Conservation (phyloP, 2,329 filamentous ascomycete species). For the Chaetomiaceae sp. region DNA sequence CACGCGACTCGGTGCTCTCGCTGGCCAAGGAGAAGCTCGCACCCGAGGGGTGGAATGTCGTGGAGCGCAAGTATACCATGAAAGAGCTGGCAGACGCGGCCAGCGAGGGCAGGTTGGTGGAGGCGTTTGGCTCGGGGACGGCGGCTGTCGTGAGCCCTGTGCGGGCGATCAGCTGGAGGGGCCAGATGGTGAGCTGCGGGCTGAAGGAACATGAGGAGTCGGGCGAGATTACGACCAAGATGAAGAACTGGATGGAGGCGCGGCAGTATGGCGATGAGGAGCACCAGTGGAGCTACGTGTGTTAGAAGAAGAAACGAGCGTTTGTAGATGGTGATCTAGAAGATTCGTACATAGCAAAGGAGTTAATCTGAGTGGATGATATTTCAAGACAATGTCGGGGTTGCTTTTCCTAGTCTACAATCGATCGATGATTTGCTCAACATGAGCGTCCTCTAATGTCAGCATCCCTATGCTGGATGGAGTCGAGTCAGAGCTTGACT, state of each 20-base stretch:
- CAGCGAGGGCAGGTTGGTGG: constrained; percentile 77
- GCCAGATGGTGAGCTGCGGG: constrained; percentile 75
- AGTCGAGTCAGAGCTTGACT: not conserved
- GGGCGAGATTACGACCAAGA: constrained; percentile 74
- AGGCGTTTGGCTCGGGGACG: constrained; percentile 91
- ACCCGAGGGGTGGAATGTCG: constrained; percentile 82
- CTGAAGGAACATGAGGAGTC: constrained; percentile 78
- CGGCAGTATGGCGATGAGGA: constrained; percentile 94
- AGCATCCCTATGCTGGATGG: not conserved
- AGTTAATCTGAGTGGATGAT: not conserved
- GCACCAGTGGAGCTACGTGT: constrained; percentile 79
- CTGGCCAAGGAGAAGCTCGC: constrained; percentile 79
- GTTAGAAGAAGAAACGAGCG: constrained; percentile 30
- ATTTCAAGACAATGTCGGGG: not conserved
- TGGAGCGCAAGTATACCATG: constrained; percentile 92
- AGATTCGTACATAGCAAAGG: constrained; percentile 13
- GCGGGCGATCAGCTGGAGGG: constrained; percentile 83
- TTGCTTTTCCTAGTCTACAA: too few species aligned
- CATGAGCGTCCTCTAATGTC: not conserved
- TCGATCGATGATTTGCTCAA: too few species aligned
- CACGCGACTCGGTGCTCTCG: constrained; percentile 81
- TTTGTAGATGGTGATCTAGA: not conserved
- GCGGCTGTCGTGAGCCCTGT: constrained; percentile 92
- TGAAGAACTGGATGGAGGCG: constrained; percentile 95
- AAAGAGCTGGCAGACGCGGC: constrained; percentile 75